A percentile compares a stretch with the other conserved stretches of the same genome.
These are phyloP conservation scores for Candida xyloterini DNA, from an alignment of 805 yeast species.

Conservation along the genomic window DNA sequence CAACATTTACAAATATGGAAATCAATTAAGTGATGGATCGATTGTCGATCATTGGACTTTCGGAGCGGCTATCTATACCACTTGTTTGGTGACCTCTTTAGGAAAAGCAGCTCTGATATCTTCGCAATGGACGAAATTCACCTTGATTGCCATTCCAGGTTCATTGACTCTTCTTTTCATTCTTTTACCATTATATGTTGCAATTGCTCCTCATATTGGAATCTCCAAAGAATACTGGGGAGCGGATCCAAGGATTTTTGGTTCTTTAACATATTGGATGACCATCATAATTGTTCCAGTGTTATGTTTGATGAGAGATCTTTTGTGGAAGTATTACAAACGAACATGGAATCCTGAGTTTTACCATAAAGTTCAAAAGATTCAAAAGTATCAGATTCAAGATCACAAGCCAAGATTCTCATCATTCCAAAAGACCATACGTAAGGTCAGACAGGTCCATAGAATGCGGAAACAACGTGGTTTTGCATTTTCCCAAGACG, in stretches of 20 bases:
- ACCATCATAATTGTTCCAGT: slow-evolving; percentile 70
- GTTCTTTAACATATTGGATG: slow-evolving; percentile 82
- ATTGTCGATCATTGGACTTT: slow-evolving; percentile 89
- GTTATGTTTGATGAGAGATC: slow-evolving; percentile 79
- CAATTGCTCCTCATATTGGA: slow-evolving; percentile 75
- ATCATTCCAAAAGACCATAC: slow-evolving; percentile 93
- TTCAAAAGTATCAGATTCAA: slow-evolving; percentile 90
- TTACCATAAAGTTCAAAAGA: slow-evolving; percentile 94
- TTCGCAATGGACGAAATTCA: slow-evolving; percentile 92
- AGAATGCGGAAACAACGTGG: slow-evolving; percentile 98
- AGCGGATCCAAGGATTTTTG: slow-evolving; percentile 69
- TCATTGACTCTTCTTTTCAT: slow-evolving; percentile 80
- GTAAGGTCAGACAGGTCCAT: slow-evolving; percentile 97
- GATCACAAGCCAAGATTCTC: slow-evolving; percentile 96
- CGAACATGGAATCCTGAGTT: slow-evolving; percentile 89
- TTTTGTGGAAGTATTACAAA: slow-evolving; percentile 91
- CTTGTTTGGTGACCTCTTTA: slow-evolving; percentile 82
- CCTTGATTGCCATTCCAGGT: slow-evolving; percentile 91
- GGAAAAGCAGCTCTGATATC: slow-evolving; percentile 95
- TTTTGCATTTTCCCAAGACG: slow-evolving; percentile 95
- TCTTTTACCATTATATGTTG: slow-evolving; percentile 83
- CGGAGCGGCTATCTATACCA: slow-evolving; percentile 88
- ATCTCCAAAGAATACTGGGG: slow-evolving; percentile 87
- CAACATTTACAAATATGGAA: slow-evolving; percentile 66
- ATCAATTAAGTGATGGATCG: slow-evolving; percentile 62